Percentiles rank a stretch among this genome's conserved stretches.
phyloP scores from a whole-genome alignment of 805 yeast genomes.

The Kodamaea hsintzibuensis region DNA sequence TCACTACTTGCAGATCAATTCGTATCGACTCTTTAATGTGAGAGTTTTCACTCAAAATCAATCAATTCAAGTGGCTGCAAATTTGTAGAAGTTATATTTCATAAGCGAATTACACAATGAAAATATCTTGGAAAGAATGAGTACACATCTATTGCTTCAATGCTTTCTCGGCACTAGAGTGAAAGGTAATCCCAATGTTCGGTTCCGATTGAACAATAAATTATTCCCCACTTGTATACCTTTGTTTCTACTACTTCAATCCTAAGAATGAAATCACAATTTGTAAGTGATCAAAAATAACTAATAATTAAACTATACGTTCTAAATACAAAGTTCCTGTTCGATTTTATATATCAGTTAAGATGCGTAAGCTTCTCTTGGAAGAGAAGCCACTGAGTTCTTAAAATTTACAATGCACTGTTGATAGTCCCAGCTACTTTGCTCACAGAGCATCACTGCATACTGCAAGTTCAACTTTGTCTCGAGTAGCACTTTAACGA shows the following conservation, averaged over 20 bases:
- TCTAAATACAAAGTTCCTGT: background rate
- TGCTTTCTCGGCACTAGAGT: too few species aligned
- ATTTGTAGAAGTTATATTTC: too few species aligned
- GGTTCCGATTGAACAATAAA: too few species aligned
- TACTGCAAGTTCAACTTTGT: conserved; percentile 80
- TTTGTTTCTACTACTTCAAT: too few species aligned
- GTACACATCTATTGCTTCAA: too few species aligned
- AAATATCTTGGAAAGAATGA: too few species aligned
- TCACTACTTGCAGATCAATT: too few species aligned
- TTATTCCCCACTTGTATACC: background rate
- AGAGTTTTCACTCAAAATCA: too few species aligned
- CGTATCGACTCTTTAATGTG: too few species aligned
- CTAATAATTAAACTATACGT: background rate
- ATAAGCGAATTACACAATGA: too few species aligned
- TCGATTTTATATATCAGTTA: background rate
- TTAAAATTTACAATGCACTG: conserved; percentile 70
- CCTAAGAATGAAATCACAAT: background rate
- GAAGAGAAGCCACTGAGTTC: conserved; percentile 55
- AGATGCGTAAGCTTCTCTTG: conserved; percentile 38
- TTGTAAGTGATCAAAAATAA: background rate
- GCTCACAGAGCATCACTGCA: conserved; percentile 81
- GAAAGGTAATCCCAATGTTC: too few species aligned
- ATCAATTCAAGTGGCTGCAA: too few species aligned
- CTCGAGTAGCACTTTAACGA: conserved; percentile 63
- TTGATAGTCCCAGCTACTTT: conserved; percentile 80